Evolutionary conservation across 2,329 filamentous ascomycete genomes (phyloP).

Genomic region (Trichophyton rubrum): DNA sequence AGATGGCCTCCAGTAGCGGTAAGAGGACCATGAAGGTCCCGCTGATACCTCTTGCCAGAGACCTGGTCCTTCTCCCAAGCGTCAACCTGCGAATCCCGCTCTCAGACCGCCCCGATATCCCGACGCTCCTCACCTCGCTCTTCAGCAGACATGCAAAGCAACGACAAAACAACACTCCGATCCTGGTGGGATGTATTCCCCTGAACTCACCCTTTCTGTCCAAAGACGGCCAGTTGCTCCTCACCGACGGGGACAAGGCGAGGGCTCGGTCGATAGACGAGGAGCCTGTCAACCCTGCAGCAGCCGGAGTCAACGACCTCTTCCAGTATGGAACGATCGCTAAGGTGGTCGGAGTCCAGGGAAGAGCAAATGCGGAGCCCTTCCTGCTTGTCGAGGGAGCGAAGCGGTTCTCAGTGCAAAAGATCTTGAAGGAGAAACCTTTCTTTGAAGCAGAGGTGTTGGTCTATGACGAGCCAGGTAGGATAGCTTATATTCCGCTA

Average conservation of each 20-base stretch:
- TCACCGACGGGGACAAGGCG: constrained; percentile 50
- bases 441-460: constrained; percentile 75
- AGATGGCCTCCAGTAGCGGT: constrained; percentile 1
- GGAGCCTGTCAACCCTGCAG: constrained; percentile 44
- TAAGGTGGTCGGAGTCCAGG: constrained; percentile 66
- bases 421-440: constrained; percentile 62
- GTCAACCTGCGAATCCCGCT: constrained; percentile 75
- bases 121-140: constrained; percentile 71
- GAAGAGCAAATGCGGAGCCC: constrained; percentile 61
- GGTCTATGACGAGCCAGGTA: constrained; percentile 58
- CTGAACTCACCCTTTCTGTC: constrained; percentile 63
- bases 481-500: constrained; percentile 14
- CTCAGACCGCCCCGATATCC: constrained; percentile 71
- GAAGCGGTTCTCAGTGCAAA: constrained; percentile 61
- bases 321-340: constrained; percentile 73
- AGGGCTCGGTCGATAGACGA: constrained; percentile 32
- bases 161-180: constrained; percentile 51
- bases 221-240: constrained; percentile 60
- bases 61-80: constrained; percentile 72
- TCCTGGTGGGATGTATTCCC: constrained; percentile 80
- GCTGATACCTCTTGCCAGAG: constrained; percentile 69
- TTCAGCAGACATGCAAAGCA: constrained; percentile 56
- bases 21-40: constrained; percentile 42
- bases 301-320: constrained; percentile 57
- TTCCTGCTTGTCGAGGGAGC: constrained; percentile 77